These are phyloP conservation scores for Ascomycota sp. DNA, from an alignment of 2,329 filamentous ascomycete species.

Conservation along the genomic window DNA sequence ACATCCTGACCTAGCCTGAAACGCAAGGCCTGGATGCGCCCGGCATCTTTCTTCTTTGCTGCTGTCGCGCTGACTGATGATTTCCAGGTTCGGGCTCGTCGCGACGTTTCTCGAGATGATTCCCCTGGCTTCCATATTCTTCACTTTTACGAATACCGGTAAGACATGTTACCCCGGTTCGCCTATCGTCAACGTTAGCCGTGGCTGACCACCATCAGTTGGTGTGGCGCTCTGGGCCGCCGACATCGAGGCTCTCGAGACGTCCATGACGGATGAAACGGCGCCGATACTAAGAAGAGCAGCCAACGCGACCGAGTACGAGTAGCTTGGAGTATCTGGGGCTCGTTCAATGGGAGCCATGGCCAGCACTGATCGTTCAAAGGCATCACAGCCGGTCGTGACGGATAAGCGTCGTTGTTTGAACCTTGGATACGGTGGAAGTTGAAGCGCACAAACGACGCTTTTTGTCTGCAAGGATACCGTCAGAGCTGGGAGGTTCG, in stretches of 20 bases:
- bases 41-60: too few species aligned
- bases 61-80: too few species aligned
- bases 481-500: too few species aligned
- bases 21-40: neutral
- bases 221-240: slow-evolving; percentile 90
- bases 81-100: slow-evolving; percentile 45
- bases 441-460: too few species aligned
- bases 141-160: slow-evolving; percentile 75
- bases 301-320: slow-evolving; percentile 24
- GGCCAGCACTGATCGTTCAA: too few species aligned
- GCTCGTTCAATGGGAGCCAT: too few species aligned
- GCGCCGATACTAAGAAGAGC: slow-evolving; percentile 28
- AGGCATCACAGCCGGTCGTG: too few species aligned
- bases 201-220: slow-evolving; percentile 27
- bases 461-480: too few species aligned
- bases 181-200: too few species aligned
- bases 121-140: slow-evolving; percentile 63
- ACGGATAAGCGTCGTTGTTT: too few species aligned
- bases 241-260: slow-evolving; percentile 47
- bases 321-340: too few species aligned
- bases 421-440: too few species aligned
- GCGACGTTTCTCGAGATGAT: slow-evolving; percentile 71
- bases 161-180: slow-evolving; percentile 7
- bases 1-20: neutral
- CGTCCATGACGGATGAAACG: slow-evolving; percentile 26